Evolutionary conservation across 345 rosid species (phyloP).

Genomic region (Punica granatum): DNA sequence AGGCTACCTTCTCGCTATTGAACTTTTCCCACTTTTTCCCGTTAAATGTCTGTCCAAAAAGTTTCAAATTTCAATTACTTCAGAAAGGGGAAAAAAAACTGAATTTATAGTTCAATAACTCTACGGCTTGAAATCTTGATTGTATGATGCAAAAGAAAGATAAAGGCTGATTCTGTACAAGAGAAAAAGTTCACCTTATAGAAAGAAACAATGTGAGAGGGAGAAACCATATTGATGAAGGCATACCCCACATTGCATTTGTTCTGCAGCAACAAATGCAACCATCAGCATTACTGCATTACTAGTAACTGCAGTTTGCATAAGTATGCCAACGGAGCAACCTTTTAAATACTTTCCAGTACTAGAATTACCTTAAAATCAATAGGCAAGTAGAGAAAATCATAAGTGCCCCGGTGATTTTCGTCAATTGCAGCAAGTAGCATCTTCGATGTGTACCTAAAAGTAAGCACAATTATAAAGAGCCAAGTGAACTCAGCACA

Average conservation of each 20-base stretch:
- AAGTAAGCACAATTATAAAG: slow-evolving; percentile 15
- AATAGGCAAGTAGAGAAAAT: slow-evolving; percentile 88
- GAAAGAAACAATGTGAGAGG: slow-evolving; percentile 79
- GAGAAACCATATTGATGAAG: slow-evolving; percentile 88
- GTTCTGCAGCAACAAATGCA: slow-evolving; percentile 58
- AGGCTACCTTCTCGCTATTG: slow-evolving; percentile 92
- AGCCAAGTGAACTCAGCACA: not conserved
- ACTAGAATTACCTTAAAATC: slow-evolving; percentile 65
- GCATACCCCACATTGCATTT: slow-evolving; percentile 98
- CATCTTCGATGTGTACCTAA: slow-evolving; percentile 95
- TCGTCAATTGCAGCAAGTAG: slow-evolving; percentile 87
- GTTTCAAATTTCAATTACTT: not conserved
- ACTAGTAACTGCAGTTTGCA: not conserved
- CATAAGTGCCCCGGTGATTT: slow-evolving; percentile 69
- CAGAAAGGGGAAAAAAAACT: not conserved
- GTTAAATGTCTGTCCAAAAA: slow-evolving; percentile 58
- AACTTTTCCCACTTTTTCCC: slow-evolving; percentile 98
- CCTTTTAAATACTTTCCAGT: slow-evolving; percentile 8
- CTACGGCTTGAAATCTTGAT: not conserved
- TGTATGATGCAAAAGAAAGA: not conserved
- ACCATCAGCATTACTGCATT: not conserved
- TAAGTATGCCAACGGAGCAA: not conserved
- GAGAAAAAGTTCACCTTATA: slow-evolving; percentile 52
- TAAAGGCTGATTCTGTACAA: not conserved
- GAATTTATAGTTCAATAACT: slow-evolving; percentile 1